Base-by-base conservation (phyloP, 495 filamentous ascomycete genomes). In the Entonaema liquescens region DNA sequence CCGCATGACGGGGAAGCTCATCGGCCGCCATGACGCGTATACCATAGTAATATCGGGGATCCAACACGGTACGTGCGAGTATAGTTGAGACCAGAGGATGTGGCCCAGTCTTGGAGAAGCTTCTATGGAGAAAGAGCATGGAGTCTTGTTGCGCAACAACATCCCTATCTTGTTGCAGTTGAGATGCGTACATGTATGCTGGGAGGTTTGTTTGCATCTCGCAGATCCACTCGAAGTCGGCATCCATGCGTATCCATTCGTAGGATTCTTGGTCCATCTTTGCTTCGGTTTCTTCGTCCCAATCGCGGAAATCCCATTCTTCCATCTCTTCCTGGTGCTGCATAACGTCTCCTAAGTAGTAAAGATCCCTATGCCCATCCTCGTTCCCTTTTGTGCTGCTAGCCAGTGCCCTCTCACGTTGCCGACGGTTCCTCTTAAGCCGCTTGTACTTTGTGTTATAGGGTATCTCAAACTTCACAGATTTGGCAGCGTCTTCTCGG, bases 371-470 rank as follows among this genome's bases (percentile, higher is more conserved):
- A 65, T 92, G 90, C 23, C 80, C 81, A 67, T 97, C 95, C 60
- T 92, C 90, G 3, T 87, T 86, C 25, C 87, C 89, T 31, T 82
- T 85, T 1, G 83, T 81, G 33, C 52, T 79, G 53, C 74, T 79
- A 26, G 87, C 90, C 50, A 88, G 84, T 29, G 87, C 85, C 49
- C 92, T 87, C 76, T 97, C 95, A 79, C 92, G 92, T 71, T 97
- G 91, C 42, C 94, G 89, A 67, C 92, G 90, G 70, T 91, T 97
- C 31, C 95, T 88, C 82, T 99, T 99, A 36, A 99, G 83, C 2
- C 95, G 90, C 83, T 98, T 99, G 79, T 99, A 99, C 76, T 99
- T 99, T 0, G 95, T 99, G 75, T 98, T 98, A 75, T 99, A 99
- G 13, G 95, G 94, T 63, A 99, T 98, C 52, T 97, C 93, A 62